Evolutionary conservation across 148 eudicot genomes (phyloP), one percentile per base, ranked within the genome.

Genomic region (Rhododendron ovatum): DNA sequence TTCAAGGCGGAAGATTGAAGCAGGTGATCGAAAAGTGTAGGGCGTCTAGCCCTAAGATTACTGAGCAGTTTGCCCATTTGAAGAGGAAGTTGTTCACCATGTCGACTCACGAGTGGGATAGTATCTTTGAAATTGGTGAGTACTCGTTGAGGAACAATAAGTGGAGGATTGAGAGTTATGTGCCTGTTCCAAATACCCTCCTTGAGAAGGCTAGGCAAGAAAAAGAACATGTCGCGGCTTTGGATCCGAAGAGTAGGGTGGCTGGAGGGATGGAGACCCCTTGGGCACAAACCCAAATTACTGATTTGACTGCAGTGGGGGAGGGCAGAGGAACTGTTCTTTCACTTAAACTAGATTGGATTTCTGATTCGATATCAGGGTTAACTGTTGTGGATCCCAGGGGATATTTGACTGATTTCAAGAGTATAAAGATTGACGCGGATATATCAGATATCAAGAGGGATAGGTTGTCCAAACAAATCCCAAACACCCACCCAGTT

Each of bases 281-380:
- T 20, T 96, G 92, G 94, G 89, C 91, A 0, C 98, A 95, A 82
- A 97, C 99, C 5, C 98, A 98, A 1, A 95, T 94, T 41, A 93
- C 98, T 6, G 98, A 97, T 90, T 88, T 97, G 90, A 95, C 98
- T 47, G 99, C 99, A 7, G 99, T 97, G 20, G 99, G 98, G 73
- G 98, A 97, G 90, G 99, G 99, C 51, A 94, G 99, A 83, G 98
- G 98, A 39, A 97, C 96, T 30, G 99, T 97, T n/a, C 85, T 97
- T 87, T 97, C 98, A 0, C 74, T 97, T 88, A 97, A 93, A 90
- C 90, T 95, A 87, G 99, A 97, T 77, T 89, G 95, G 84, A 75
- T 97, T 28, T 97, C 98, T 0, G 98, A 94, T 91, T 97, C 96
- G 3, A 94, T 95, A 4, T 91, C 98, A 3, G 98, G 99, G 51